Base-by-base conservation (phyloP, 2,329 filamentous ascomycete genomes). In the Cladosporium sp. region DNA sequence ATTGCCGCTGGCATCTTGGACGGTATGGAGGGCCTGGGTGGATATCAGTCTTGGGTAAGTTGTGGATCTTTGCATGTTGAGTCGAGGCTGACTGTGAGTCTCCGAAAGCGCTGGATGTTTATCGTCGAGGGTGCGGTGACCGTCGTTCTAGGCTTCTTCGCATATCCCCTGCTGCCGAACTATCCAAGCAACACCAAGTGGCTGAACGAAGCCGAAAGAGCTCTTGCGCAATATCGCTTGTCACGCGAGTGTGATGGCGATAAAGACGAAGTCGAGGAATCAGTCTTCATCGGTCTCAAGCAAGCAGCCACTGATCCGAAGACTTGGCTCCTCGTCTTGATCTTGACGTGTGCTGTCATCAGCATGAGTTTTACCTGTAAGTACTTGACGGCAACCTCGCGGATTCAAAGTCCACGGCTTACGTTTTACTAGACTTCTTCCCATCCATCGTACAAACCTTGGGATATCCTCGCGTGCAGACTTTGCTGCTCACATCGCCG, bases 121-220 rank as follows among this genome's bases (percentile, higher is more conserved):
- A 49, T 49, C 12, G 27, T 49, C 36, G 37, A 49, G 20, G 45
- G 45, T 9, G 45, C 45, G 2, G 20, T 41, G 15, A 88, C 85
- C 1, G 70, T 88, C 20, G 71, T 72, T 6, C 73, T 88, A 24
- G 84, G 84, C 11, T 63, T 81, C 6, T 59, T 64, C 1, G 74
- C 82, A 1, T 77, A 76, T 62, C 81, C 80, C 57, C 68, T 88
- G 24, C 70, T 89, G 13, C 85, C 85, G 0, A 80, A 88, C 61
- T 86, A 86, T 55, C 85, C 85, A 19, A 19, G 24, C 15, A 41
- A 56, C 24, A 63, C 61, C 43, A 60, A 61, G 4, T 77, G 76
- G 63, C 68, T 79, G 42, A 73, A 61, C 1, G 65, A 67, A 1
- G 70, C 74, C 17, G 76, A 80, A 29, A 18, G 45, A 15, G 37